phyloP scores from a whole-genome alignment of 345 rosid genomes.

The Arabis hirsuta region DNA sequence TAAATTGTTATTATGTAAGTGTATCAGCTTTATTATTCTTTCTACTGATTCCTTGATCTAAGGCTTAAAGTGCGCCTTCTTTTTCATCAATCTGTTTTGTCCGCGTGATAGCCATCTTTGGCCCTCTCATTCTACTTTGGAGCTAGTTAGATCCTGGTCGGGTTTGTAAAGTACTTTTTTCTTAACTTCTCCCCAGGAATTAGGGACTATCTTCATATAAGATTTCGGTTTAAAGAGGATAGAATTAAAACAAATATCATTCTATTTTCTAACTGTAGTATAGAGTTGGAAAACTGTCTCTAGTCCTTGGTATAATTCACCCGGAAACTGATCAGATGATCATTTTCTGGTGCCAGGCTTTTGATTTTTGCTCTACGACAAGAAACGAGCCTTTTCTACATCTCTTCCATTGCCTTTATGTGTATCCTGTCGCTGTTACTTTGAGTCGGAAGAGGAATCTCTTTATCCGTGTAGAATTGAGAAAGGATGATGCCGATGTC shows the following conservation, averaged over 20 bases:
- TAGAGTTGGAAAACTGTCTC: slow-evolving; percentile 17
- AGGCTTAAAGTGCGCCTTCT: slow-evolving; percentile 12
- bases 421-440: slow-evolving; percentile 82
- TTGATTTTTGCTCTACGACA: slow-evolving; percentile 91
- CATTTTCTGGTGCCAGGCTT: slow-evolving; percentile 76
- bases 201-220: slow-evolving; percentile 7
- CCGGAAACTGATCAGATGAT: slow-evolving; percentile 19
- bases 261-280: slow-evolving; percentile 17
- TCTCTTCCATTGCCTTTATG: slow-evolving; percentile 94
- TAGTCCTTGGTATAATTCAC: slow-evolving; percentile 21
- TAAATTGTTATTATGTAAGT: slow-evolving; percentile 70
- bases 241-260: slow-evolving; percentile 15
- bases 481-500: slow-evolving; percentile 91
- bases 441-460: slow-evolving; percentile 93
- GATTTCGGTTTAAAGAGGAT: slow-evolving; percentile 15
- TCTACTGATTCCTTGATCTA: slow-evolving; percentile 18
- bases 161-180: slow-evolving; percentile 28
- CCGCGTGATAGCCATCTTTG: slow-evolving; percentile 23
- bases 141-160: slow-evolving; percentile 26
- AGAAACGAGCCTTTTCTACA: slow-evolving; percentile 98
- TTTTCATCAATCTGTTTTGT: slow-evolving; percentile 20
- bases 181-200: slow-evolving; percentile 6
- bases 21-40: slow-evolving; percentile 21
- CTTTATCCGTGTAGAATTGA: slow-evolving; percentile 85
- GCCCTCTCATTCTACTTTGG: slow-evolving; percentile 34